phyloP scores from a whole-genome alignment of 164 flowering plant genomes.

The Berberis thunbergii region DNA sequence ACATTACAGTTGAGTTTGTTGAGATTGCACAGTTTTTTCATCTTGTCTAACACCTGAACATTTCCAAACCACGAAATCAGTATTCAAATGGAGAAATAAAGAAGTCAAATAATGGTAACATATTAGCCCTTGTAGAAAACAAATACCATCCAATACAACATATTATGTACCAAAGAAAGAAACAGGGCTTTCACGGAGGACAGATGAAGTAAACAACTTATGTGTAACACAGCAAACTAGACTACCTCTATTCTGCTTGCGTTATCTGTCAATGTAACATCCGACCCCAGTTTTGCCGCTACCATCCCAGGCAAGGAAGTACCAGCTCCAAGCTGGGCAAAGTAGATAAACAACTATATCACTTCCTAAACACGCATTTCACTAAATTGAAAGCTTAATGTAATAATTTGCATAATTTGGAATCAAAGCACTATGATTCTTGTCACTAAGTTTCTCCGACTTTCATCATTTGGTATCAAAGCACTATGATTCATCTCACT shows the following conservation, averaged over 20 bases:
- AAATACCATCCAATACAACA: no score
- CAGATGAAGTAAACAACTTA: no score
- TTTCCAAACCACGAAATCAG: constrained; percentile 1
- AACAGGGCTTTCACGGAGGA: no score
- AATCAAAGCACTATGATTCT: no score
- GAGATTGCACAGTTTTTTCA: constrained; percentile 50
- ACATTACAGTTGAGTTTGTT: constrained; percentile 66
- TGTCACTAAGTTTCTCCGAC: no score
- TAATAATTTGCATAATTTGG: no score
- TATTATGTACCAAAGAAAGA: no score
- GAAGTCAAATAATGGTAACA: neutral
- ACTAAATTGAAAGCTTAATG: neutral
- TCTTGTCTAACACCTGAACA: constrained; percentile 76
- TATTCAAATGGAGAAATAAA: neutral
- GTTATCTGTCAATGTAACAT: constrained; percentile 70
- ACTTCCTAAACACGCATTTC: neutral
- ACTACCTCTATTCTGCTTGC: constrained; percentile 54
- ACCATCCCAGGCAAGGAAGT: constrained; percentile 91
- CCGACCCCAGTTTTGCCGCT: constrained; percentile 77
- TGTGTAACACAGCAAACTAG: no score
- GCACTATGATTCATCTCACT: no score
- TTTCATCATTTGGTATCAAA: no score
- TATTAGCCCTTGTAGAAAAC: no score
- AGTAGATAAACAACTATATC: neutral
- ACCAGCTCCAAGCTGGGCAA: constrained; percentile 82